Conservation (phyloP, 345 rosid genomes). For the Arabidopsis suecica region DNA sequence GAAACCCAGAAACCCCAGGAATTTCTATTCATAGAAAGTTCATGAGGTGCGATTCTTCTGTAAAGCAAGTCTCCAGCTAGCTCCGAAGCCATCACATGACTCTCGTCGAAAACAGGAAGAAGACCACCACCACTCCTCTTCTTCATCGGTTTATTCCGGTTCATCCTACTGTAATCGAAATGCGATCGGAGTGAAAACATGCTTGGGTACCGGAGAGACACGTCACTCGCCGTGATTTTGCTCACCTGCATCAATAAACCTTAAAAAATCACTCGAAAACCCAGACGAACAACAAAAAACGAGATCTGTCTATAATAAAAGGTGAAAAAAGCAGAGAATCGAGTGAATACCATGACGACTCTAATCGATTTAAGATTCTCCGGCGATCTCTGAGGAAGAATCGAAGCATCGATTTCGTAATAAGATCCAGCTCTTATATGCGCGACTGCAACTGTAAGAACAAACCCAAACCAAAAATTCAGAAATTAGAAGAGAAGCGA, state of each 20-base stretch:
- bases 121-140: conserved; percentile 43
- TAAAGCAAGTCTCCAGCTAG: conserved; percentile 68
- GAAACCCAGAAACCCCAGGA: conserved; percentile 72
- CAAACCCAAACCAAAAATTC: neutral
- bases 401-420: conserved; percentile 72
- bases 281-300: neutral
- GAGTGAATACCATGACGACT: conserved; percentile 65
- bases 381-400: conserved; percentile 60
- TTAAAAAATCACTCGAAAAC: neutral
- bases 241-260: conserved; percentile 56
- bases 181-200: conserved; percentile 55
- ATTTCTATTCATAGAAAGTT: conserved; percentile 52
- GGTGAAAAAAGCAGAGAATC: conserved; percentile 10
- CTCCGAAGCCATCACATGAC: conserved; percentile 56
- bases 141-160: conserved; percentile 38
- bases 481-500: neutral
- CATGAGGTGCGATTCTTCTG: conserved; percentile 61
- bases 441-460: conserved; percentile 50
- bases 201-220: conserved; percentile 79
- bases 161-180: conserved; percentile 47
- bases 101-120: conserved; percentile 78
- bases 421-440: conserved; percentile 66
- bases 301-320: neutral
- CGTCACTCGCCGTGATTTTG: conserved; percentile 59
- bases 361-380: conserved; percentile 64